These are phyloP conservation scores for Cladosporium sp. DNA, from an alignment of 2,329 filamentous ascomycete genomes.

Conservation along the genomic window DNA sequence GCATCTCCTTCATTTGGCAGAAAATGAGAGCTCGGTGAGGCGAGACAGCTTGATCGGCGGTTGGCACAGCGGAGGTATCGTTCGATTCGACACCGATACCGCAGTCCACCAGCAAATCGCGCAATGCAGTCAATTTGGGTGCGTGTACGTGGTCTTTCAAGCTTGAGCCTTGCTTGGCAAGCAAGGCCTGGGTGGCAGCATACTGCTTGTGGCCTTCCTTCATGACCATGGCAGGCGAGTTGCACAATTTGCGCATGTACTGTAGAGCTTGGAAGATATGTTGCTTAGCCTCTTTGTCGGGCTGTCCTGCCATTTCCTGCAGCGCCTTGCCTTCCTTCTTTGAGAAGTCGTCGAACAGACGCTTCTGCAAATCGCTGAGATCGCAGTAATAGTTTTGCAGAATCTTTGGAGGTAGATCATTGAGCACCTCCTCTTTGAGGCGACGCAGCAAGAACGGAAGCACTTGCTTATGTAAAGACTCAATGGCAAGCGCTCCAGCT, in stretches of 20 bases:
- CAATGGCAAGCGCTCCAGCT: conserved; percentile 90
- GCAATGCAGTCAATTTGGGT: conserved; percentile 85
- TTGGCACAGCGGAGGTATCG: conserved; percentile 48
- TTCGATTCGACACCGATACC: conserved; percentile 79
- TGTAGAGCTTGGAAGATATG: conserved; percentile 99
- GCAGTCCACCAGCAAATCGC: conserved; percentile 95
- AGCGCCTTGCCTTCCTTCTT: conserved; percentile 91
- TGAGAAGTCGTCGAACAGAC: conserved; percentile 93
- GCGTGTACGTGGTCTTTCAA: conserved; percentile 85
- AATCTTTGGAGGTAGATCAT: conserved; percentile 96
- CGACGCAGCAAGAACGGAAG: conserved; percentile 93
- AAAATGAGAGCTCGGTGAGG: conserved; percentile 95
- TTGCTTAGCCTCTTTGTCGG: conserved; percentile 91
- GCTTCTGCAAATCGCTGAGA: conserved; percentile 89
- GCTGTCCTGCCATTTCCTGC: conserved; percentile 75
- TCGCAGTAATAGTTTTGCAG: conserved; percentile 99
- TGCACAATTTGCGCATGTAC: conserved; percentile 99
- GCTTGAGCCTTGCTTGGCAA: conserved; percentile 75
- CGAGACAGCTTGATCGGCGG: conserved; percentile 77
- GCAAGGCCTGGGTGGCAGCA: conserved; percentile 77
- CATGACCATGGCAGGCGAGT: conserved; percentile 93
- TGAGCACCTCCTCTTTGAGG: conserved; percentile 94
- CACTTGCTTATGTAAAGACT: conserved; percentile 98
- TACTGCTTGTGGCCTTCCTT: conserved; percentile 92
- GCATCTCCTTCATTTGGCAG: conserved; percentile 99